Evolutionary conservation across 345 rosid species (phyloP).

Genomic region (Chamaenerion angustifolium): DNA sequence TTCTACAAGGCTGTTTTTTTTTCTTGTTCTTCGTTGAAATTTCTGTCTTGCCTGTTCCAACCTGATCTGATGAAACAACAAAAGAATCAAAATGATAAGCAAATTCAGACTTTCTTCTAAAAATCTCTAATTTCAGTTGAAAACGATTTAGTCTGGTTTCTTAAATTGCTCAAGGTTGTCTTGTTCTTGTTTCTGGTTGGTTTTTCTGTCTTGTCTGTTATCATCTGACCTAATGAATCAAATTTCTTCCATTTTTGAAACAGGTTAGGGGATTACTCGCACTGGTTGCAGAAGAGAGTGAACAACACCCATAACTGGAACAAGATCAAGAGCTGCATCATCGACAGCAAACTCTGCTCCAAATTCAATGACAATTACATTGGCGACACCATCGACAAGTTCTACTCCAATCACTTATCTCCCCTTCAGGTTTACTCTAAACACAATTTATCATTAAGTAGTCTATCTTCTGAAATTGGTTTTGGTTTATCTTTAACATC

Average conservation of each 20-base stretch:
- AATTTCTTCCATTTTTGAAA: background rate
- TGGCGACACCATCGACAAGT: constrained; percentile 9
- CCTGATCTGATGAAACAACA: too few species aligned
- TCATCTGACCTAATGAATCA: too few species aligned
- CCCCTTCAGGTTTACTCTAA: constrained; percentile 14
- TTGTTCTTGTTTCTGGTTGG: background rate
- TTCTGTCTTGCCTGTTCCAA: too few species aligned
- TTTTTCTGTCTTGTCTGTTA: background rate
- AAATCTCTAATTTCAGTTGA: too few species aligned
- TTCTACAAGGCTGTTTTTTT: too few species aligned
- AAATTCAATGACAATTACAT: constrained; percentile 6
- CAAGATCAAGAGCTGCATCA: constrained; percentile 16
- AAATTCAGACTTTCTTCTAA: too few species aligned
- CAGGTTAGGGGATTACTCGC: constrained; percentile 11
- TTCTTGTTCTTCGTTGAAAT: too few species aligned
- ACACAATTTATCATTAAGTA: too few species aligned
- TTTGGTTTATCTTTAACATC: too few species aligned
- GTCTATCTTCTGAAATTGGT: background rate
- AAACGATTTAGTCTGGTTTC: too few species aligned
- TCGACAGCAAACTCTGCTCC: constrained; percentile 15
- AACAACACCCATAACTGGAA: constrained; percentile 14
- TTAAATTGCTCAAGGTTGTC: too few species aligned
- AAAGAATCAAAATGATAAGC: too few species aligned
- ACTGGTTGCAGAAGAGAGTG: constrained; percentile 19
- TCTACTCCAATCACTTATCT: constrained; percentile 12